Conservation (phyloP, 176 grass and related monocot species). For the Carex myosuroides region DNA sequence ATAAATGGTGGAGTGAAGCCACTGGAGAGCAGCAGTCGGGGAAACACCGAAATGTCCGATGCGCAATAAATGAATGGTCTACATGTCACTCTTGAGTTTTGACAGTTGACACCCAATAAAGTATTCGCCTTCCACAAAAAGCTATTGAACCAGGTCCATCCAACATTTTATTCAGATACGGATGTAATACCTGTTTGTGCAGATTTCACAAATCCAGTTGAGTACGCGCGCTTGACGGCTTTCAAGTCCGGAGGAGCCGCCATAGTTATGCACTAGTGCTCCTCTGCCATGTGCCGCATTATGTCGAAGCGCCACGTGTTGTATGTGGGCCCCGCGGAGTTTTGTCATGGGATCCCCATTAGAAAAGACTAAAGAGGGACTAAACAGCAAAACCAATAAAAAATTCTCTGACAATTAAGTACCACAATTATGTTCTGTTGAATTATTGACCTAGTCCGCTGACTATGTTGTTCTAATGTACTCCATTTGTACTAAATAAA, state of each 20-base stretch:
- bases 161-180: neutral
- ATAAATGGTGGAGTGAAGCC: too few species aligned
- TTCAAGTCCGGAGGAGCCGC: constrained; percentile 46
- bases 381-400: neutral
- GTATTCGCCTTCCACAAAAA: neutral
- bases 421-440: neutral
- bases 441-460: constrained; percentile 5
- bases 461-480: neutral
- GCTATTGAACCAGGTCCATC: neutral
- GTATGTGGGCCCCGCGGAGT: neutral
- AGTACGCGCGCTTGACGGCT: constrained; percentile 39
- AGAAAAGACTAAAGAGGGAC: neutral
- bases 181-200: neutral
- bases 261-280: constrained; percentile 1
- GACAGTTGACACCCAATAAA: neutral
- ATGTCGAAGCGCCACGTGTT: constrained; percentile 37
- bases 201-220: constrained; percentile 32
- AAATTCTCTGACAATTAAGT: neutral
- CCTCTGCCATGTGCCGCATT: constrained; percentile 4
- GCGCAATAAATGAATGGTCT: neutral
- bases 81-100: neutral
- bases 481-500: neutral
- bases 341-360: constrained; percentile 10
- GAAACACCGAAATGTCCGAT: neutral
- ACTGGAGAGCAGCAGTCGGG: neutral